phyloP scores from a whole-genome alignment of 306 rosid genomes.

The Cucurbita pepo region DNA sequence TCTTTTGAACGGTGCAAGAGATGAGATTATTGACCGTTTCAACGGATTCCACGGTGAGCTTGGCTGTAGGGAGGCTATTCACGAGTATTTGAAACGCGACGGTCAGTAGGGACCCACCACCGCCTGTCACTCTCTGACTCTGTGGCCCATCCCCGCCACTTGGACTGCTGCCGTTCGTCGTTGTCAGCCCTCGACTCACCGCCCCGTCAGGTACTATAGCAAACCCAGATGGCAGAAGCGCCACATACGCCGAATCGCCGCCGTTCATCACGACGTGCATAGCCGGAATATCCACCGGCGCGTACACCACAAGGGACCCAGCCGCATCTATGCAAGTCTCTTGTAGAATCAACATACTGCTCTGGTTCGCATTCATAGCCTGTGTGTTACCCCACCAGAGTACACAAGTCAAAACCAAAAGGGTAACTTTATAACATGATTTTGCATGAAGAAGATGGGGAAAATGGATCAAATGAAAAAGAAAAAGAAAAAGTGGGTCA shows the following conservation, averaged over 20 bases:
- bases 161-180: not conserved
- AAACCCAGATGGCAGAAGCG: conserved; percentile 69
- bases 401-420: not conserved
- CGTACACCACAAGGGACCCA: conserved; percentile 92
- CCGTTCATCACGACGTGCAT: conserved; percentile 98
- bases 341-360: conserved; percentile 86
- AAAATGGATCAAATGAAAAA: not conserved
- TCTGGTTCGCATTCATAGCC: conserved; percentile 85
- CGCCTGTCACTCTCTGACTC: conserved; percentile 16
- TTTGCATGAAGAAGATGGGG: not conserved
- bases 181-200: conserved; percentile 19
- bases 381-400: conserved; percentile 11
- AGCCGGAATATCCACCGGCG: conserved; percentile 93
- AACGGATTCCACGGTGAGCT: conserved; percentile 51
- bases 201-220: conserved; percentile 86
- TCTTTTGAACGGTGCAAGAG: conserved; percentile 46
- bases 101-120: conserved; percentile 42
- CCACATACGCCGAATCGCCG: conserved; percentile 93
- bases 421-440: not conserved
- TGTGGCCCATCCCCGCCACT: conserved; percentile 4
- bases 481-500: not conserved
- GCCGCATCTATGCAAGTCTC: conserved; percentile 93
- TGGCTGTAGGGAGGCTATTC: conserved; percentile 26
- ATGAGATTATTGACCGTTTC: conserved; percentile 42
- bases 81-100: conserved; percentile 54